Conservation (phyloP, 2,329 filamentous ascomycete genomes). For the Aspergillus vadensis region DNA sequence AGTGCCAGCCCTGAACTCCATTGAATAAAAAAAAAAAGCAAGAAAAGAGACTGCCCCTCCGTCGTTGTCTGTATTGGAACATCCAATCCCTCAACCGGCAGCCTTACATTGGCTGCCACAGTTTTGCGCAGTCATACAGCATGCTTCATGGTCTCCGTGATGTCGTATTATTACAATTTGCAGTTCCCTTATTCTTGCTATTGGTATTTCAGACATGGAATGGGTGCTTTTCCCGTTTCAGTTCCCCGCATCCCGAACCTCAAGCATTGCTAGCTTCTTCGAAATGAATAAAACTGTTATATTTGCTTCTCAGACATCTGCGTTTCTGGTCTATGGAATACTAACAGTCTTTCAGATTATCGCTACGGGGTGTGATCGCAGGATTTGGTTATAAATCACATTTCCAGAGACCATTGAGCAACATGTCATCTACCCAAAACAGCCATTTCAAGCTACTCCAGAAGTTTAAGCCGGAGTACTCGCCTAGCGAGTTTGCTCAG, state of each 20-base stretch:
- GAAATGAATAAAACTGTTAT: background rate
- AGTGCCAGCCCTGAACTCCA: background rate
- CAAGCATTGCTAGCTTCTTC: conserved; percentile 9
- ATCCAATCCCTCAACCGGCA: background rate
- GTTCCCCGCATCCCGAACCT: background rate
- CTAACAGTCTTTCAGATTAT: conserved; percentile 28
- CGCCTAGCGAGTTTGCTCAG: conserved; percentile 82
- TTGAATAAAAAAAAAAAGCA: conserved; percentile 9
- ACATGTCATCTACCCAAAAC: conserved; percentile 57
- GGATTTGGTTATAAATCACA: conserved; percentile 14
- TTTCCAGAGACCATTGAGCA: conserved; percentile 30
- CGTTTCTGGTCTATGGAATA: background rate
- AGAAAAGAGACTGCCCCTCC: conserved; percentile 5
- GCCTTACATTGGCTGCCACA: background rate
- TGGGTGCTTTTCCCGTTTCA: conserved; percentile 18
- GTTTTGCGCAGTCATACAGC: background rate
- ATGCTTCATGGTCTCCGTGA: background rate
- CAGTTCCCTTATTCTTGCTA: background rate
- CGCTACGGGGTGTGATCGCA: conserved; percentile 24
- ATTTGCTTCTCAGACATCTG: background rate
- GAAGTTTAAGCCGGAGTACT: conserved; percentile 86
- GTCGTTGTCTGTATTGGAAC: background rate
- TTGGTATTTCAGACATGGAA: conserved; percentile 8
- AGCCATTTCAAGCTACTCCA: conserved; percentile 79
- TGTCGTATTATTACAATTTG: conserved; percentile 1